A percentile compares a stretch with the other conserved stretches of the same genome.
Evolutionary conservation across 495 filamentous ascomycete species (phyloP).

Genomic region (Penicillium paxilli): DNA sequence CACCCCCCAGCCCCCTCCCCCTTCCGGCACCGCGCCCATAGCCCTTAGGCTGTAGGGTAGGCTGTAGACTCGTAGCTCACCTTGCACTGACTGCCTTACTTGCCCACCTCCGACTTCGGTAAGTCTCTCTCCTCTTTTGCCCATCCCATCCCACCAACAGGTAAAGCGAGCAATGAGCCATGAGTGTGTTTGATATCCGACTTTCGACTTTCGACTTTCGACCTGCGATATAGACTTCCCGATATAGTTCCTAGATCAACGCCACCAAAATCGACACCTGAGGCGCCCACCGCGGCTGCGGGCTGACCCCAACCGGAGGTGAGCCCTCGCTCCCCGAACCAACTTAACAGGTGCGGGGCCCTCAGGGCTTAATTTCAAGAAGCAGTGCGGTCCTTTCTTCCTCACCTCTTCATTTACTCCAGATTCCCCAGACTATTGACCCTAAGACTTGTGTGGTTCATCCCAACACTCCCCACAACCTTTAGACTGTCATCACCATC

Average conservation of each 20-base stretch:
- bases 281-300: conserved; percentile 16
- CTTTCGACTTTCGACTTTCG: neutral
- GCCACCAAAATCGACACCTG: conserved; percentile 8
- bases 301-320: conserved; percentile 32
- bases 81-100: neutral
- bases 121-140: neutral
- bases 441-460: neutral
- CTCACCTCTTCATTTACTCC: conserved; percentile 12
- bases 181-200: too few species aligned
- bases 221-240: neutral
- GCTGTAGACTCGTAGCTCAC: neutral
- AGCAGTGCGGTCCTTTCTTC: conserved; percentile 7
- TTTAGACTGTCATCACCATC: neutral
- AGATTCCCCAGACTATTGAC: neutral
- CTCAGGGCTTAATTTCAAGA: conserved; percentile 12
- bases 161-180: neutral
- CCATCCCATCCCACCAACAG: neutral
- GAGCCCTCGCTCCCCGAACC: conserved; percentile 30
- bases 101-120: neutral
- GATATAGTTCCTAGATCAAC: neutral
- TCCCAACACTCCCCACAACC: neutral
- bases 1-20: neutral
- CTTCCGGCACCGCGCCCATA: neutral
- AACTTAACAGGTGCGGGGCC: conserved; percentile 34
- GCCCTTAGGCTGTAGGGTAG: neutral